Conservation (phyloP, 2,329 filamentous ascomycete genomes). For the Conoideocrella luteorostrata region DNA sequence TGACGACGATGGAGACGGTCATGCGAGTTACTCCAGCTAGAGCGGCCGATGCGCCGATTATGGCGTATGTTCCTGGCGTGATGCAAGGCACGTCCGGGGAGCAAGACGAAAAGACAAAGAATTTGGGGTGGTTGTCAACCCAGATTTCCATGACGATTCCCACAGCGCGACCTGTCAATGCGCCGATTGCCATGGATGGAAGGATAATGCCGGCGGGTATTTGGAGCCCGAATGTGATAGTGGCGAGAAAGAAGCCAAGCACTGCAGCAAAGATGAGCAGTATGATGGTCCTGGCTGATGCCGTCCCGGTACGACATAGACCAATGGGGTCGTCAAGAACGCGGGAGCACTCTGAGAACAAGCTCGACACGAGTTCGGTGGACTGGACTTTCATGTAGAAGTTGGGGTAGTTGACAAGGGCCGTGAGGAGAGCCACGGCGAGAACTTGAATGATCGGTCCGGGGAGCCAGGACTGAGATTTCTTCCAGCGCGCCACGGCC, state of each 20-base stretch:
- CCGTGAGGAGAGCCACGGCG: slow-evolving; percentile 72
- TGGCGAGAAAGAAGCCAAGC: slow-evolving; percentile 77
- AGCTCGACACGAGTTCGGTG: slow-evolving; percentile 81
- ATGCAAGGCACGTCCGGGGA: slow-evolving; percentile 82
- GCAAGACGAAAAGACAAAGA: slow-evolving; percentile 72
- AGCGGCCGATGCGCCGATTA: slow-evolving; percentile 91
- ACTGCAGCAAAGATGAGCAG: slow-evolving; percentile 76
- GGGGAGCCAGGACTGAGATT: slow-evolving; percentile 56
- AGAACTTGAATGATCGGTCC: slow-evolving; percentile 75
- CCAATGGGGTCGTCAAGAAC: slow-evolving; percentile 80
- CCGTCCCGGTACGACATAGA: slow-evolving; percentile 81
- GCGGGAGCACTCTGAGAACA: slow-evolving; percentile 85
- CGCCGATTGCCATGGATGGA: slow-evolving; percentile 92
- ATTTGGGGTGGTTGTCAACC: slow-evolving; percentile 71
- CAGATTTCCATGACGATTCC: slow-evolving; percentile 86
- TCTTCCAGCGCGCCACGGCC: slow-evolving; percentile 74
- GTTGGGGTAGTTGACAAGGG: slow-evolving; percentile 90
- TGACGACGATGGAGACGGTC: slow-evolving; percentile 97
- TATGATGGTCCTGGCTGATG: slow-evolving; percentile 74
- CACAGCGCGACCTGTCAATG: slow-evolving; percentile 79
- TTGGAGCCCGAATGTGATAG: slow-evolving; percentile 86
- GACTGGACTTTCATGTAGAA: slow-evolving; percentile 92
- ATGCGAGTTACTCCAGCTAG: slow-evolving; percentile 90
- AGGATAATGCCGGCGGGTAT: slow-evolving; percentile 94
- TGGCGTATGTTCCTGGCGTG: slow-evolving; percentile 91